Evolutionary conservation across 148 eudicot genomes (phyloP).

Genomic region (Diospyros kaki): DNA sequence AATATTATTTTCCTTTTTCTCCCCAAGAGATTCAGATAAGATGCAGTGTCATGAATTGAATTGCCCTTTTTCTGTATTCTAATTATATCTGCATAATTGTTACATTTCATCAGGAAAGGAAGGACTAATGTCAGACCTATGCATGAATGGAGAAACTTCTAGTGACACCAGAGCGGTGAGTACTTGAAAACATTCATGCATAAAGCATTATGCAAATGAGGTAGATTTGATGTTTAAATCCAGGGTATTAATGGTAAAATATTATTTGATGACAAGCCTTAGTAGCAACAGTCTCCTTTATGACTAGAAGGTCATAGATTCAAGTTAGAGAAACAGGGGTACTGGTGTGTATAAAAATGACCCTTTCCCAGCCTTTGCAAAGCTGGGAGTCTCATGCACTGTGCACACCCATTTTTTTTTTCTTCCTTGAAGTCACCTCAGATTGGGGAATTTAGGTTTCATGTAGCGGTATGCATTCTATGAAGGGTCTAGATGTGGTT

Average conservation of each 20-base stretch:
- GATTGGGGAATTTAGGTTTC: neutral
- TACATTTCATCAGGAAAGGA: conserved; percentile 14
- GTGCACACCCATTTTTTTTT: neutral
- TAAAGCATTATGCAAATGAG: neutral
- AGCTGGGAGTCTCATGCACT: no score
- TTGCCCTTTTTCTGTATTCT: neutral
- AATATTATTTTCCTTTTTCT: no score
- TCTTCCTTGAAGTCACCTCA: neutral
- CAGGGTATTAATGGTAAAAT: neutral
- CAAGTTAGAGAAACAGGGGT: no score
- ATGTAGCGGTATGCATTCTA: neutral
- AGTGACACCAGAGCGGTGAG: conserved; percentile 9
- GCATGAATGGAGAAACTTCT: conserved; percentile 2
- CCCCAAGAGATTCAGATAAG: neutral
- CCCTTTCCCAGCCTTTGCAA: no score
- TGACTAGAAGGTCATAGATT: no score
- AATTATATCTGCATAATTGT: neutral
- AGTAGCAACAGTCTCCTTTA: no score
- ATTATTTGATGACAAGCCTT: neutral
- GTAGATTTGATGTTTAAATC: conserved; percentile 2
- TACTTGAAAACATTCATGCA: neutral
- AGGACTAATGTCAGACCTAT: conserved; percentile 11
- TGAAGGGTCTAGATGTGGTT: neutral
- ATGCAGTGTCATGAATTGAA: neutral
- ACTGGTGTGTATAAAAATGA: no score